Conservation (phyloP, 345 rosid species). For the Nephelium lappaceum region DNA sequence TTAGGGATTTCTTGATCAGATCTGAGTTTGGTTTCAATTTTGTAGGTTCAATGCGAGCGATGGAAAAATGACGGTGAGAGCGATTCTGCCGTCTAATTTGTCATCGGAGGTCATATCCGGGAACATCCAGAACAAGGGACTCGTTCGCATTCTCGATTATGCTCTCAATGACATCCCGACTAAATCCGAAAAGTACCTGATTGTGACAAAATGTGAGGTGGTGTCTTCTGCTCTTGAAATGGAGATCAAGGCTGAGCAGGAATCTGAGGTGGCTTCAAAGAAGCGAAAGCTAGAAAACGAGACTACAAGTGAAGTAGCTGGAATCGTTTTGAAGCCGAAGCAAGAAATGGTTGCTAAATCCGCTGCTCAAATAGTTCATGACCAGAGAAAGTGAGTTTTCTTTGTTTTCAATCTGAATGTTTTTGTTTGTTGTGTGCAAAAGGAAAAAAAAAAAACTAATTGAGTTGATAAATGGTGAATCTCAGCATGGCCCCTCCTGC, state of each 20-base stretch:
- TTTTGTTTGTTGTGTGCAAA: neutral
- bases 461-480: constrained; percentile 10
- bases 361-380: constrained; percentile 79
- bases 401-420: neutral
- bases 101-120: constrained; percentile 69
- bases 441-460: neutral
- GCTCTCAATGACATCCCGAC: constrained; percentile 82
- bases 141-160: constrained; percentile 69
- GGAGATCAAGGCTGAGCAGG: constrained; percentile 52
- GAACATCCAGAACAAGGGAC: constrained; percentile 71
- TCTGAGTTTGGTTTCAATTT: neutral
- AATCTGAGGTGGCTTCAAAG: constrained; percentile 26
- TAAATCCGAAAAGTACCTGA: constrained; percentile 82
- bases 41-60: constrained; percentile 79
- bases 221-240: constrained; percentile 69
- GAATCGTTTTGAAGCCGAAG: constrained; percentile 67
- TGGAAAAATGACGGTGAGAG: constrained; percentile 68
- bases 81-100: constrained; percentile 60
- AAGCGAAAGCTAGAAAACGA: constrained; percentile 56
- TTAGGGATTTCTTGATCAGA: neutral
- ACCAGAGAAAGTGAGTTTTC: constrained; percentile 68
- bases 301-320: constrained; percentile 29
- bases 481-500: constrained; percentile 83
- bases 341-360: constrained; percentile 68
- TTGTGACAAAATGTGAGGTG: constrained; percentile 72